Evolutionary conservation across 306 rosid genomes (phyloP), one percentile per base, ranked within the genome.

Genomic region (Oxytropis ochrocephala): DNA sequence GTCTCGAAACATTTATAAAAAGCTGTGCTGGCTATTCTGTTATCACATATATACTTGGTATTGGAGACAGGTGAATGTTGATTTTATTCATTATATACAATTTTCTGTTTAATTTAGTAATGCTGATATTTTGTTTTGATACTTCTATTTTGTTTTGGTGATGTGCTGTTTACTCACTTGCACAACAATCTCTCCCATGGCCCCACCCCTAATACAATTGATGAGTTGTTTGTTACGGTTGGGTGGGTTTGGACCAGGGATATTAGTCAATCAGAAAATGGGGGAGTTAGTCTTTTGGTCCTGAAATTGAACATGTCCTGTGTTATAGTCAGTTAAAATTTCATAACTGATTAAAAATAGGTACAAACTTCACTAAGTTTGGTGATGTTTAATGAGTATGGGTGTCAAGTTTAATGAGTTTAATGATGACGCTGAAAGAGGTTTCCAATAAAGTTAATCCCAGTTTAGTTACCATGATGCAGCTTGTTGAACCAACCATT

Each of bases 11-110:
- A 27, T 94, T 94, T 69, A 91, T 91, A 71, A 94, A 94, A 81
- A 94, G 99, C 74, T 94, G 99, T 58, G 97, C 99, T 83, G 99
- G 99, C 69, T 94, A 94, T 84, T 94, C 99, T 12, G 99, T 94
- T 33, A 94, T 94, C 77, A 94, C 99, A n/a, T 94, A 94, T 76
- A 89, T 94, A 81, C 87, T 91, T 80, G 99, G 99, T 66, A 87
- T 94, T 62, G 99, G 99, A 72, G 99, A 94, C 92, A 94, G 99
- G 99, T 94, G 77, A 84, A 57, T 16, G 38, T 66, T 61, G 19
- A 68, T 47, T 68, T 69, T 50, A 19, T 72, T 63, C 32, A 27
- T 58, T n/a, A 39, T 50, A 27, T 30, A n/a, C 32, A 8, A 50
- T 61, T 76, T 70, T 61, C 10, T 41, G 42, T 58, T 61, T 65